Base-by-base conservation (phyloP, 2,329 filamentous ascomycete species). In the Ophiocordyceps camponoti-saundersi region DNA sequence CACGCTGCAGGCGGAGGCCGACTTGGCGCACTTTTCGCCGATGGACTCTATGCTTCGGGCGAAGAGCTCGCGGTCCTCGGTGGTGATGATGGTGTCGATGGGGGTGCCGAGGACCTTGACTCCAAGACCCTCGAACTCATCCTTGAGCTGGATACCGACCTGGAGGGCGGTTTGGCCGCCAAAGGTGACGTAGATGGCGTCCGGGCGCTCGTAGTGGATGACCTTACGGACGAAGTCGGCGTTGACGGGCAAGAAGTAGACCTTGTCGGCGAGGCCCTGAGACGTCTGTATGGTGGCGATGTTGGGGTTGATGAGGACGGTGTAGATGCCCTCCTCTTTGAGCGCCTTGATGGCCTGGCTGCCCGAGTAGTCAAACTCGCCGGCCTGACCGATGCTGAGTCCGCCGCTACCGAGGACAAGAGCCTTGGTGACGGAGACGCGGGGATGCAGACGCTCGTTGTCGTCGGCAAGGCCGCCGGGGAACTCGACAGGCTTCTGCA, bases 201-300 rank as follows among this genome's bases (percentile, higher is more conserved):
- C 92, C 0, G 92, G 92, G 29, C 82, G 80, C 69, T 98, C 92
- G 58, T 94, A 84, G 61, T 87, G 75, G 61, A 98, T 96, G 61
- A 98, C 89, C 68, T 96, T 96, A 61, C 90, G 85, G 42, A 98
- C 92, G 55, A 95, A 96, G 47, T 96, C 90, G 49, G 90, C 85
- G 51, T 89, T 96, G 61, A 98, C 92, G 1, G 92, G 92, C 42
- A 96, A 72, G 73, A 96, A 98, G 69, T 96, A 98, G 46, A 98
- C 92, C 72, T 96, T 96, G 66, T 98, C 92, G 15, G 92, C 92
- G 46, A 98, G 72, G 53, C 92, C 92, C 69, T 95, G 95, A 46
- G 92, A 96, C 5, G 92, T 98, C 65, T 98, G 92, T 52, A 96
- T 96, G 0, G 92, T 98, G 54, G 92, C 92, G 61, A 98, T 96